Base-by-base conservation (phyloP, 345 rosid species). In the Eutrema heterophyllum region DNA sequence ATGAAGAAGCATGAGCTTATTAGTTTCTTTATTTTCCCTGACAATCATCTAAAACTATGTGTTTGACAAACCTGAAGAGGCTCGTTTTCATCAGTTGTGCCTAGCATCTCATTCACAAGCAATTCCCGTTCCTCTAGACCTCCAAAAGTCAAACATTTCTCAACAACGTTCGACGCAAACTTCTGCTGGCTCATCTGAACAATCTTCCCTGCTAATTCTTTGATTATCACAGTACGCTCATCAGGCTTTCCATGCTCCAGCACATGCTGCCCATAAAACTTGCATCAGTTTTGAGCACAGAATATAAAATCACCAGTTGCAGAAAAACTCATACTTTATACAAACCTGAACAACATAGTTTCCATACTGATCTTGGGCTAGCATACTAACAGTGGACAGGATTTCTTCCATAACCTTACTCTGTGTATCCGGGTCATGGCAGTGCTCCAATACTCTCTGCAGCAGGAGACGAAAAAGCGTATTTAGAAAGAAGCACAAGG, bases 141-240 rank as follows among this genome's bases (percentile, higher is more conserved):
- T 67, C 98, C 96, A 78, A 90, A 93, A 66, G 87, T 81, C 60
- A 93, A 68, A 80, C 98, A 93, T 80, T 93, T 93, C 77, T 93
- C 98, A 44, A 93, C 82, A 64, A 93, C 98, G 70, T 93, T 90
- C 16, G 98, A 93, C 29, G 98, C 98, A 80, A 90, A 93, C 81
- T 93, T 93, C 67, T 93, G 98, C 81, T 93, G 98, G 68, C 98
- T 93, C 98, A 93, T 93, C 63, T 85, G 87, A 76, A 93, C 93
- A 15, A 93, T 89, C 79, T 87, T 89, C 64, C 97, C 98, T 9
- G 90, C 82, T 64, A 93, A 65, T 71, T 87, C 87, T 74, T 65
- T 84, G 36, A 93, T 87, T 70, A 93, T 87, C 26, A 83, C 78
- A 21, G 97, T 71, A 35, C 98, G 97, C 76, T 93, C 98, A 46